phyloP scores from a whole-genome alignment of 202 grass and related monocot genomes.

The Carex arenaria region DNA sequence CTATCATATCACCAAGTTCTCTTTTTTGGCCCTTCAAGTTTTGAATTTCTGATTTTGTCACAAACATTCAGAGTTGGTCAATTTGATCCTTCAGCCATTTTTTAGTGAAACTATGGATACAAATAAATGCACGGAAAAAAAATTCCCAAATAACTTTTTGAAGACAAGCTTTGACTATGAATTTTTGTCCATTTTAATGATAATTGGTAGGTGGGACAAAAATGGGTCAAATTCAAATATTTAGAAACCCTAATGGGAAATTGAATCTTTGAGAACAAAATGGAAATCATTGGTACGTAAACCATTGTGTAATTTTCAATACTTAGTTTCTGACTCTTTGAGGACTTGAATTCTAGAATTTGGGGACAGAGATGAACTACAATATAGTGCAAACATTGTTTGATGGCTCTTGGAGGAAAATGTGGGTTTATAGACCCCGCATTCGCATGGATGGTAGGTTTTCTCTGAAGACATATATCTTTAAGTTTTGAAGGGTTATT shows the following conservation, averaged over 20 bases:
- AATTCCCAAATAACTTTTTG: background rate
- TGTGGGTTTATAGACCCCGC: constrained; percentile 87
- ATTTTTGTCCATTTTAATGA: background rate
- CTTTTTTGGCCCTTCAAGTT: background rate
- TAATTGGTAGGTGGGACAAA: background rate
- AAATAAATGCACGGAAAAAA: background rate
- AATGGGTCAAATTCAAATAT: background rate
- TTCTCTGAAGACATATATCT: constrained; percentile 22
- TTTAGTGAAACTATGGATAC: background rate
- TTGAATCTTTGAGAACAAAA: background rate
- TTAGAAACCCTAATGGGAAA: background rate
- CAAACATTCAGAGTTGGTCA: background rate
- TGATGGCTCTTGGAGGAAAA: constrained; percentile 95
- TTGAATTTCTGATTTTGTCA: constrained; percentile 18
- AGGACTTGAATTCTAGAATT: constrained; percentile 39
- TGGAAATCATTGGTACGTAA: background rate
- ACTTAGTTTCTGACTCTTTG: constrained; percentile 1
- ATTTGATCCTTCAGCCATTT: background rate
- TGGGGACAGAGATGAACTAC: constrained; percentile 68
- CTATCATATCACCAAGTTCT: background rate
- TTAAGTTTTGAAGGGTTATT: constrained; percentile 43
- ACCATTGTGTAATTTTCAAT: background rate
- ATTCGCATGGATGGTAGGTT: constrained; percentile 71
- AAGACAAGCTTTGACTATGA: constrained; percentile 1
- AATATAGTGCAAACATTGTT: constrained; percentile 53